phyloP scores from a whole-genome alignment of 441 rosid genomes.

The Euphorbia schlechtendalii region DNA sequence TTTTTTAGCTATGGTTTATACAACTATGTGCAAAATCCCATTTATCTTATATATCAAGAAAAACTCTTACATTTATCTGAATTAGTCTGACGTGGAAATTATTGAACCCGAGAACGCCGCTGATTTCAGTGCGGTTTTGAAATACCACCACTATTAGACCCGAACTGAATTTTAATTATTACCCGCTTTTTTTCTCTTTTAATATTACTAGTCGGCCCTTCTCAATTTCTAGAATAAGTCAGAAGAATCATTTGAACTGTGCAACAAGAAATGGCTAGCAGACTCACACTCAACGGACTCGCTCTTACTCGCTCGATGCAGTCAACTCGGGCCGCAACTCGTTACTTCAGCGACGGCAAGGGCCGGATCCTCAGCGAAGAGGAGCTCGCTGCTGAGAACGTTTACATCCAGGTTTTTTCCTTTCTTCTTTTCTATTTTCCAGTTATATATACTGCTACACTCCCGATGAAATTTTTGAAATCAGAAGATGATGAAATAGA shows the following conservation, averaged over 20 bases:
- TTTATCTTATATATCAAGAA: too few species aligned
- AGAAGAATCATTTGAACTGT: neutral
- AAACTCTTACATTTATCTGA: too few species aligned
- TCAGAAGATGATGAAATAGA: neutral
- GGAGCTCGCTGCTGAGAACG: conserved; percentile 72
- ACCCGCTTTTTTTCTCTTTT: neutral
- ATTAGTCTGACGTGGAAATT: too few species aligned
- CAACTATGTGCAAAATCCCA: too few species aligned
- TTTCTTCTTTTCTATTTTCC: neutral
- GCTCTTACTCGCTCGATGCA: conserved; percentile 32
- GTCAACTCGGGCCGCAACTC: conserved; percentile 34
- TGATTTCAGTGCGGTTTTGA: too few species aligned
- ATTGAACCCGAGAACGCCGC: too few species aligned
- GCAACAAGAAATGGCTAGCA: conserved; percentile 33
- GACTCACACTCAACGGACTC: conserved; percentile 38
- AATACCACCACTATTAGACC: neutral
- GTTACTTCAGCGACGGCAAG: conserved; percentile 50
- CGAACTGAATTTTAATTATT: neutral
- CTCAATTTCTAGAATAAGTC: neutral
- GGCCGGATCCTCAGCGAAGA: conserved; percentile 77
- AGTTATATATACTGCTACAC: neutral
- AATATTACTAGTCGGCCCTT: neutral
- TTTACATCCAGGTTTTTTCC: conserved; percentile 60
- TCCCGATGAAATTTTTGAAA: neutral
- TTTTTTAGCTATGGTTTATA: too few species aligned